Conservation (phyloP, 2,329 filamentous ascomycete species). For the Shiraia bambusicola region DNA sequence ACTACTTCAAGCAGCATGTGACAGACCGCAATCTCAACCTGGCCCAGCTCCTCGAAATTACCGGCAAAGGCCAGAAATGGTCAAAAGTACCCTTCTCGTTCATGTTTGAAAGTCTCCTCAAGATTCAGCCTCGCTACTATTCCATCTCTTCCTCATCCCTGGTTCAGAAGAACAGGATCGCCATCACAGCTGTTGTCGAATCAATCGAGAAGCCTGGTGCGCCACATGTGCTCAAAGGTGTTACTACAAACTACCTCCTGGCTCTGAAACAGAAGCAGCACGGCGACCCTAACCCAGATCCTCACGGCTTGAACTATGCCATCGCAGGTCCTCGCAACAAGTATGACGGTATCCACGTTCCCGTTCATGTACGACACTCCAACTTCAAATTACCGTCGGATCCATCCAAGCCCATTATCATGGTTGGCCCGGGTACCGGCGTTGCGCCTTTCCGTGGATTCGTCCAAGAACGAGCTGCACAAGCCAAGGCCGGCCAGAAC, state of each 20-base stretch:
- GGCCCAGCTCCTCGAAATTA: conserved; percentile 73
- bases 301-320: conserved; percentile 82
- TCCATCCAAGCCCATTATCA: conserved; percentile 88
- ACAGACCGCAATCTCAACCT: conserved; percentile 84
- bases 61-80: conserved; percentile 76
- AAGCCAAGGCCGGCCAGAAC: conserved; percentile 74
- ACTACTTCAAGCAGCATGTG: conserved; percentile 89
- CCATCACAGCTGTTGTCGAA: conserved; percentile 93
- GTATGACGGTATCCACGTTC: conserved; percentile 92
- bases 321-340: conserved; percentile 91
- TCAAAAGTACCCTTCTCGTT: conserved; percentile 86
- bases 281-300: conserved; percentile 76
- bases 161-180: conserved; percentile 91
- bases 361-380: conserved; percentile 93
- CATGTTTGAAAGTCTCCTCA: conserved; percentile 89
- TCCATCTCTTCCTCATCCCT: conserved; percentile 97
- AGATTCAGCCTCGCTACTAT: conserved; percentile 97
- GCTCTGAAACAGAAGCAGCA: conserved; percentile 97
- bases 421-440: conserved; percentile 94
- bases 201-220: conserved; percentile 75
- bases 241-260: conserved; percentile 94
- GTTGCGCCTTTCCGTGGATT: conserved; percentile 96
- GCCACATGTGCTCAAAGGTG: conserved; percentile 80
- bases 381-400: conserved; percentile 99
- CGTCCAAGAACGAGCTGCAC: conserved; percentile 86